These are phyloP conservation scores for Suhomyces bribrorum DNA, from an alignment of 1,139 yeast species.

Conservation along the genomic window DNA sequence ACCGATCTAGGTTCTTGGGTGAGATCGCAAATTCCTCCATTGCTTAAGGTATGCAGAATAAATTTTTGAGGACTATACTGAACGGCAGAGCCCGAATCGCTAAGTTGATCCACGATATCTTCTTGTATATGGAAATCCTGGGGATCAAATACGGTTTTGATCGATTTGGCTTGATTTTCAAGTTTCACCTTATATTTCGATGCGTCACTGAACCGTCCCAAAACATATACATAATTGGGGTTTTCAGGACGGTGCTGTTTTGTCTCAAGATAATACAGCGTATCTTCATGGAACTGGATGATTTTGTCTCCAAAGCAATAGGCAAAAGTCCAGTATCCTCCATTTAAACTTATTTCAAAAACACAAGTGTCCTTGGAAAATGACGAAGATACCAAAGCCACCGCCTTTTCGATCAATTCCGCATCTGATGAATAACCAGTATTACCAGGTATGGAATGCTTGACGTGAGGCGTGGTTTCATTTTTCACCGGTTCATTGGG, in stretches of 20 bases:
- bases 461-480: neutral
- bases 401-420: conserved; percentile 26
- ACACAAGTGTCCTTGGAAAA: conserved; percentile 31
- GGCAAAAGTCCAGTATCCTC: conserved; percentile 67
- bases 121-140: conserved; percentile 26
- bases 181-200: conserved; percentile 22
- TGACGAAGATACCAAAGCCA: conserved; percentile 21
- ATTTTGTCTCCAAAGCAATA: conserved; percentile 57
- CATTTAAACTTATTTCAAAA: conserved; percentile 35
- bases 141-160: conserved; percentile 10
- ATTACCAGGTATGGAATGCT: conserved; percentile 1
- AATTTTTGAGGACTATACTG: conserved; percentile 27
- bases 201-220: conserved; percentile 45
- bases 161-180: conserved; percentile 24
- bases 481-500: conserved; percentile 9
- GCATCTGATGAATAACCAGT: conserved; percentile 11
- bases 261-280: conserved; percentile 25
- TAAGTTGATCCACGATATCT: conserved; percentile 21
- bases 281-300: conserved; percentile 56
- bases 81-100: conserved; percentile 13
- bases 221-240: conserved; percentile 42
- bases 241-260: conserved; percentile 34
- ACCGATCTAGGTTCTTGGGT: conserved; percentile 63
- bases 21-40: conserved; percentile 75
- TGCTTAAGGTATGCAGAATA: conserved; percentile 52